A percentile compares a stretch with the other conserved stretches of the same genome.
These are phyloP conservation scores for Lachancea meyersii DNA, from an alignment of 805 yeast genomes.

Conservation along the genomic window DNA sequence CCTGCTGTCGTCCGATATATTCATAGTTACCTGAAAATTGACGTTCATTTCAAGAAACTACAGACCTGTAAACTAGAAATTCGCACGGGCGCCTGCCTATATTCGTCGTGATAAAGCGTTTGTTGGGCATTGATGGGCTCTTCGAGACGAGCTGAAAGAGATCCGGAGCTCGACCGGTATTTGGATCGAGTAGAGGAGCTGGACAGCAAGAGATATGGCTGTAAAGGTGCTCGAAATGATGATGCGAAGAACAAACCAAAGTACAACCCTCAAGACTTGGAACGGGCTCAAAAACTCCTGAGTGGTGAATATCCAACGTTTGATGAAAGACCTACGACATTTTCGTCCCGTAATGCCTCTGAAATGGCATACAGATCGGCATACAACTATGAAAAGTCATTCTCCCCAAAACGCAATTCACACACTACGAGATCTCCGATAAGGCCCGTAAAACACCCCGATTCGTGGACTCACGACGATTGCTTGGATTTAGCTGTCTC, in stretches of 20 bases:
- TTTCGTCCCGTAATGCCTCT: slow-evolving; percentile 7
- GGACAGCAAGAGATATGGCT: slow-evolving; percentile 13
- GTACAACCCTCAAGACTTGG: slow-evolving; percentile 15
- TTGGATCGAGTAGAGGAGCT: slow-evolving; percentile 26
- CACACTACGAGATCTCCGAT: not conserved
- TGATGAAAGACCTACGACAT: not conserved
- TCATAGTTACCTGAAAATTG: no score
- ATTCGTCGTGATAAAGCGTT: not conserved
- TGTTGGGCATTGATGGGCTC: not conserved
- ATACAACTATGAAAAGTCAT: slow-evolving; percentile 29
- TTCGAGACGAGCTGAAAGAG: slow-evolving; percentile 4
- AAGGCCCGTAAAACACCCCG: not conserved
- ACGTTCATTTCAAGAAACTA: no score
- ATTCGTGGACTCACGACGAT: not conserved
- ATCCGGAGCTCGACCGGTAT: slow-evolving; percentile 22
- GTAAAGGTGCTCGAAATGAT: slow-evolving; percentile 1
- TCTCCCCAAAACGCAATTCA: slow-evolving; percentile 21
- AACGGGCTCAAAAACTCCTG: slow-evolving; percentile 16
- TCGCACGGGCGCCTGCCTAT: not conserved
- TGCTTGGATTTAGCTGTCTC: not conserved
- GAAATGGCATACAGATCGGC: slow-evolving; percentile 26
- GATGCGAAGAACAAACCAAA: slow-evolving; percentile 3
- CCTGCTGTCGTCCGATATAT: no score
- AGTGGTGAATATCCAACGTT: slow-evolving; percentile 12
- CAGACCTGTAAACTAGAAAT: no score